Conservation (phyloP, 2,329 filamentous ascomycete species). For the Nemania sp. region DNA sequence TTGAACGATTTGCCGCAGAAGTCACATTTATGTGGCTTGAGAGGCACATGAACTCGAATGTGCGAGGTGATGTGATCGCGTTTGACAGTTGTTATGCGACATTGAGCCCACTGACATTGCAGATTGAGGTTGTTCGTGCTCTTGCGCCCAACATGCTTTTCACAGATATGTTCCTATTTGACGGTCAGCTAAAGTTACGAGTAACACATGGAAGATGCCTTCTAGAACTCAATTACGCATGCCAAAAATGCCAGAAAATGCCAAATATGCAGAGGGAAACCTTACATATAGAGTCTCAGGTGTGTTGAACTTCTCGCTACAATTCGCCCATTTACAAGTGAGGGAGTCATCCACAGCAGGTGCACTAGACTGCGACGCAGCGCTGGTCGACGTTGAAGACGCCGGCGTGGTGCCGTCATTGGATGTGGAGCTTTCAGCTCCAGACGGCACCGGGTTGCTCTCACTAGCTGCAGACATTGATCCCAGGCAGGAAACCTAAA, state of each 20-base stretch:
- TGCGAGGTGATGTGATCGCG: conserved; percentile 99
- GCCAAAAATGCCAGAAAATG: neutral
- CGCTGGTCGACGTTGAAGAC: conserved; percentile 52
- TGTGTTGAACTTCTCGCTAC: conserved; percentile 60
- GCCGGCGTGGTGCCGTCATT: conserved; percentile 56
- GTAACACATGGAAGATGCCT: too few relatives aligned
- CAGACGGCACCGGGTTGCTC: conserved; percentile 33
- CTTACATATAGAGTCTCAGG: conserved; percentile 65
- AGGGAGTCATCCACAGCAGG: conserved; percentile 55
- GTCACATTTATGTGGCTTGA: conserved; percentile 99
- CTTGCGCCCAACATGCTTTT: conserved; percentile 97
- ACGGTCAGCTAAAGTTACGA: conserved; percentile 7
- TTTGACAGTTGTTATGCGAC: conserved; percentile 95
- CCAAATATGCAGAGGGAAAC: conserved; percentile 16
- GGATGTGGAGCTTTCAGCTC: conserved; percentile 48
- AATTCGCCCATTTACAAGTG: conserved; percentile 63
- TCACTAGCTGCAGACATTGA: conserved; percentile 38
- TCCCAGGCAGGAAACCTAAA: conserved; percentile 4
- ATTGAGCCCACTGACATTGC: conserved; percentile 96
- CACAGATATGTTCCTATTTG: conserved; percentile 89
- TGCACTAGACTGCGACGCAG: conserved; percentile 47
- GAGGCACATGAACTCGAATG: conserved; percentile 96
- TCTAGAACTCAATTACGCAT: neutral
- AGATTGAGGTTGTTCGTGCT: conserved; percentile 98
- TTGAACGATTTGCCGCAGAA: conserved; percentile 99